phyloP scores from a whole-genome alignment of 805 yeast species.

The Ogataea pilisensis region DNA sequence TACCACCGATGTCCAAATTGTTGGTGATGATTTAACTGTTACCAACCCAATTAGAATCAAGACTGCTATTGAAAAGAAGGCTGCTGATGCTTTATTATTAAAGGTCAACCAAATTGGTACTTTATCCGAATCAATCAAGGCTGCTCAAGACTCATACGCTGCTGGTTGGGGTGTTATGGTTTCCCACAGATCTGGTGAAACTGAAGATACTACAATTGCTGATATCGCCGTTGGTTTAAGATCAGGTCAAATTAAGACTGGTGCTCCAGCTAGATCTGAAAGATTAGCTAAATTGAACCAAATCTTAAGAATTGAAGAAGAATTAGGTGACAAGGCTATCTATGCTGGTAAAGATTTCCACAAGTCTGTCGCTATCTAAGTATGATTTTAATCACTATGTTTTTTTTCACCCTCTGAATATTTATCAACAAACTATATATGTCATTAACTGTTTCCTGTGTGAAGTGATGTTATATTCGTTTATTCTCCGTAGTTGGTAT shows the following conservation, averaged over 20 bases:
- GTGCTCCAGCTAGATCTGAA: constrained; percentile 99
- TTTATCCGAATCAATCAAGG: constrained; percentile 91
- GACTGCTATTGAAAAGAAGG: constrained; percentile 95
- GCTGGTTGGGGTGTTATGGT: constrained; percentile 99
- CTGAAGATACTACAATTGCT: constrained; percentile 98
- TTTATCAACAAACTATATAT: too few species aligned
- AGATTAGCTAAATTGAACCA: constrained; percentile 99
- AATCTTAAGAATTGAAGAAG: constrained; percentile 97
- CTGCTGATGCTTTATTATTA: constrained; percentile 89
- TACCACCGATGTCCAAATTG: constrained; percentile 79
- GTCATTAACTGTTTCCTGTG: too few species aligned
- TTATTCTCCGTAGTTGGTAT: too few species aligned
- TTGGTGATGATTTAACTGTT: constrained; percentile 97
- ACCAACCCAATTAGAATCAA: constrained; percentile 94
- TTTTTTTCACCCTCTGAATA: too few species aligned
- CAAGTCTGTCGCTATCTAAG: constrained; percentile 36
- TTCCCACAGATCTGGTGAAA: constrained; percentile 99
- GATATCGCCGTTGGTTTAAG: constrained; percentile 97
- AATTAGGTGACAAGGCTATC: constrained; percentile 94
- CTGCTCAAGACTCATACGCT: constrained; percentile 90
- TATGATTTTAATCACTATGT: too few species aligned
- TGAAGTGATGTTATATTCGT: background rate
- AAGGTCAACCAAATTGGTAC: constrained; percentile 99
- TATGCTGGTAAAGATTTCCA: constrained; percentile 94
- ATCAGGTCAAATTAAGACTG: constrained; percentile 98